Evolutionary conservation across 768 basidiomycete species (phyloP).

Genomic region (Russula sp.): DNA sequence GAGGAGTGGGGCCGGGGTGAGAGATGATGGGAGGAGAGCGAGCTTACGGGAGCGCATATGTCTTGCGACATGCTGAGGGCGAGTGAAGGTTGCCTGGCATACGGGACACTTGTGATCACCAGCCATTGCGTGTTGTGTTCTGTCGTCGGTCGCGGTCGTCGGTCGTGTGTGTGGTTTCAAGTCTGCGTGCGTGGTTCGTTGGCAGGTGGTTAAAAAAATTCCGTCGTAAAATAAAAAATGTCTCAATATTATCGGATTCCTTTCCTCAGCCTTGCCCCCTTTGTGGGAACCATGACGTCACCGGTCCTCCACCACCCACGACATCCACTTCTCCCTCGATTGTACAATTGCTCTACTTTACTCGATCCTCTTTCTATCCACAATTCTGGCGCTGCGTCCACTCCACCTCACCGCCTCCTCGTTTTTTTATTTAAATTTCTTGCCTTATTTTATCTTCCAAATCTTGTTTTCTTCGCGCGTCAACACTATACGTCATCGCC

Average conservation of each 20-base stretch:
- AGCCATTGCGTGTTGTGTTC: slow-evolving; percentile 50
- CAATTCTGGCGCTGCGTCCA: no score
- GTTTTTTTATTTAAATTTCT: background rate
- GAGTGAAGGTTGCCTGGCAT: slow-evolving; percentile 80
- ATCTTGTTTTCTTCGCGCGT: background rate
- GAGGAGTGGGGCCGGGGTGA: background rate
- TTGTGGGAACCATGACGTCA: slow-evolving; percentile 21
- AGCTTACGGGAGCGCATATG: slow-evolving; percentile 87
- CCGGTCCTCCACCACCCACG: background rate
- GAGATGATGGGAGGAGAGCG: slow-evolving; percentile 1
- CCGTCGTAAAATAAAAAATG: no score
- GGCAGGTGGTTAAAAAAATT: no score
- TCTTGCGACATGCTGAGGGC: slow-evolving; percentile 83
- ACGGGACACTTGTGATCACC: slow-evolving; percentile 85
- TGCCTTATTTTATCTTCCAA: background rate
- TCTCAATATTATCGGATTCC: no score
- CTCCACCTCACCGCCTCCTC: background rate
- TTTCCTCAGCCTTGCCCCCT: background rate
- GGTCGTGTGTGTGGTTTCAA: no score
- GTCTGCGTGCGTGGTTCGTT: no score
- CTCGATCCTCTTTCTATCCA: background rate
- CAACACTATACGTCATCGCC: slow-evolving; percentile 14
- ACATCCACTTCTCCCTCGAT: no score
- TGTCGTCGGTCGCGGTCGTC: background rate
- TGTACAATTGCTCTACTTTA: background rate